Evolutionary conservation across 1,139 yeast species (phyloP).

Genomic region (Hanseniaspora uvarum): DNA sequence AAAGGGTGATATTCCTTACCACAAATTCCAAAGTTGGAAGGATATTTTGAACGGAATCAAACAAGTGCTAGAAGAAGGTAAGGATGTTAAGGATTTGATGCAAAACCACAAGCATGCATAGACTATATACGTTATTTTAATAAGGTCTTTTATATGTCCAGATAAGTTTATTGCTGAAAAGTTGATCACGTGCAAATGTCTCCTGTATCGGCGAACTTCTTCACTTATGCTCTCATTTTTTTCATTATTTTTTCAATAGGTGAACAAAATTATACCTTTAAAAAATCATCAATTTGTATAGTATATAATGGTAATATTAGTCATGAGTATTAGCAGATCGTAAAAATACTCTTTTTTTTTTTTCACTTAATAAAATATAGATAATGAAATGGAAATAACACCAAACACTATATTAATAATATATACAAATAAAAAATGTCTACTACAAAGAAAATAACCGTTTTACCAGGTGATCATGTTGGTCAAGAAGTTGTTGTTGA

Average conservation of each 20-base stretch:
- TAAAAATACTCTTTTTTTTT: too few relatives aligned
- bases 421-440: constrained; percentile 20
- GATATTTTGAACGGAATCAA: constrained; percentile 57
- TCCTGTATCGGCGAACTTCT: constrained; percentile 16
- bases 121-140: neutral
- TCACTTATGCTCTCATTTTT: neutral
- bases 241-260: neutral
- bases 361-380: too few relatives aligned
- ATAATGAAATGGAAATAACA: neutral
- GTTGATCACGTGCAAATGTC: neutral
- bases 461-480: constrained; percentile 93
- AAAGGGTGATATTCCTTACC: constrained; percentile 70
- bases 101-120: constrained; percentile 11
- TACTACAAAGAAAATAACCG: constrained; percentile 54
- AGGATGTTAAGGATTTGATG: constrained; percentile 16
- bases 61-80: constrained; percentile 21
- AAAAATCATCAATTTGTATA: too few relatives aligned
- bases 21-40: constrained; percentile 63
- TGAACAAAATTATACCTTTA: neutral
- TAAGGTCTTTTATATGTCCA: too few relatives aligned
- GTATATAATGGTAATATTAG: too few relatives aligned
- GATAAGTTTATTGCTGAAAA: too few relatives aligned
- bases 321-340: too few relatives aligned
- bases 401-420: neutral
- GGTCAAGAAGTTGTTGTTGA: constrained; percentile 84